Conservation (phyloP, 768 basidiomycete genomes). For the Inosperma sp. region DNA sequence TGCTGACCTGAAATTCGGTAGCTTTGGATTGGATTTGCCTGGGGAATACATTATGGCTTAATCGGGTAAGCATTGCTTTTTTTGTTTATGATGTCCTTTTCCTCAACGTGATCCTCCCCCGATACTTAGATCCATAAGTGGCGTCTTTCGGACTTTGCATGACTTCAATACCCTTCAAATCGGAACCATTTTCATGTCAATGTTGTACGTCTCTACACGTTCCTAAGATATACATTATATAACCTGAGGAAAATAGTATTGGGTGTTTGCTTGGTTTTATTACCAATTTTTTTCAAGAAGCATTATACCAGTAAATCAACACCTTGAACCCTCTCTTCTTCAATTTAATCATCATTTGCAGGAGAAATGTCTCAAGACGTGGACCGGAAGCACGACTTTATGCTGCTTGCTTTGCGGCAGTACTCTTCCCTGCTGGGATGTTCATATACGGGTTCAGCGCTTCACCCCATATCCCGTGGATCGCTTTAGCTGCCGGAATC, state of each 20-base stretch:
- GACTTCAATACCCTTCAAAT: constrained; percentile 54
- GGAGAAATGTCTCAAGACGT: constrained; percentile 30
- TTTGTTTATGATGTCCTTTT: not conserved
- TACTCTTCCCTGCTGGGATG: constrained; percentile 56
- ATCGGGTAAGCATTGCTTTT: constrained; percentile 44
- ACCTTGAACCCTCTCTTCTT: constrained; percentile 9
- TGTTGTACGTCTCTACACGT: constrained; percentile 40
- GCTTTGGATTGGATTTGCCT: constrained; percentile 71
- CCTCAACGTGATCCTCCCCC: not conserved
- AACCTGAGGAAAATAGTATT: constrained; percentile 35
- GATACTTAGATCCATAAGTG: constrained; percentile 48
- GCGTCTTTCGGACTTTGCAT: constrained; percentile 53
- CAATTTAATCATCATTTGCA: constrained; percentile 13
- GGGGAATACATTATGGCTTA: constrained; percentile 71
- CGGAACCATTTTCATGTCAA: constrained; percentile 55
- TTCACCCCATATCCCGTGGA: constrained; percentile 53
- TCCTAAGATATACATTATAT: constrained; percentile 1
- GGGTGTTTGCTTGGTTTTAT: constrained; percentile 49
- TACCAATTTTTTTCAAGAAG: constrained; percentile 45
- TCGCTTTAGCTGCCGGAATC: constrained; percentile 53
- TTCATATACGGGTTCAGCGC: constrained; percentile 73
- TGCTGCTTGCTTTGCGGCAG: constrained; percentile 47
- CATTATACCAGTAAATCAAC: constrained; percentile 40
- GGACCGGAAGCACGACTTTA: constrained; percentile 61
- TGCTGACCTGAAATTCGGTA: constrained; percentile 23